phyloP scores from a whole-genome alignment of 2,329 filamentous ascomycete species.

The Fusarium acutatum region DNA sequence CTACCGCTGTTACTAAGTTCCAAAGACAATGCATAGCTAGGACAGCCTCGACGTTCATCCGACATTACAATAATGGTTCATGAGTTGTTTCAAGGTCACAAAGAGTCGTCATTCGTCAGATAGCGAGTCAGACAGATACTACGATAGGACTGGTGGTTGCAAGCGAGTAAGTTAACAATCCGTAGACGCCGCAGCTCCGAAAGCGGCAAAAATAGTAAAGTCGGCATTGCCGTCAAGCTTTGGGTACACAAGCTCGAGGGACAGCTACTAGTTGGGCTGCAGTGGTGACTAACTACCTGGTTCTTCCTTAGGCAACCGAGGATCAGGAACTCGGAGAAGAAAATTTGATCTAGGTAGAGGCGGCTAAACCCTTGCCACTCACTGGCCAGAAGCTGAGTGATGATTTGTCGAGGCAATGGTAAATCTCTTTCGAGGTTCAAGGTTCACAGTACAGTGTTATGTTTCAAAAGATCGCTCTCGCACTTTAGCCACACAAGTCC shows the following conservation, averaged over 20 bases:
- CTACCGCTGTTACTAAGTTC: neutral
- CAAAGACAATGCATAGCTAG: neutral
- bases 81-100: neutral
- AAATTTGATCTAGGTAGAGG: slow-evolving; percentile 22
- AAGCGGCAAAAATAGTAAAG: slow-evolving; percentile 18
- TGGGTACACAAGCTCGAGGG: neutral
- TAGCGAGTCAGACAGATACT: slow-evolving; percentile 21
- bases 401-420: slow-evolving; percentile 11
- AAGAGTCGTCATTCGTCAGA: slow-evolving; percentile 18
- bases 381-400: slow-evolving; percentile 8
- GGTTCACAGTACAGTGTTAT: slow-evolving; percentile 16
- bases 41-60: neutral
- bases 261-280: slow-evolving; percentile 16
- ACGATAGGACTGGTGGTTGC: slow-evolving; percentile 8
- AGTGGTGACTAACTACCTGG: neutral
- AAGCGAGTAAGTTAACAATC: slow-evolving; percentile 24
- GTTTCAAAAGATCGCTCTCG: neutral
- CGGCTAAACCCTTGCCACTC: slow-evolving; percentile 32
- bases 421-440: slow-evolving; percentile 11
- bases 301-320: slow-evolving; percentile 6
- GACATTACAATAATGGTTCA: neutral
- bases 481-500: slow-evolving; percentile 12
- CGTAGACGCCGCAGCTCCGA: slow-evolving; percentile 20
- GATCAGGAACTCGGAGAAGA: slow-evolving; percentile 5
- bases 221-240: slow-evolving; percentile 29